Evolutionary conservation across 1,284 basidiomycete genomes (phyloP).

Genomic region (Cutaneotrichosporon sp.): DNA sequence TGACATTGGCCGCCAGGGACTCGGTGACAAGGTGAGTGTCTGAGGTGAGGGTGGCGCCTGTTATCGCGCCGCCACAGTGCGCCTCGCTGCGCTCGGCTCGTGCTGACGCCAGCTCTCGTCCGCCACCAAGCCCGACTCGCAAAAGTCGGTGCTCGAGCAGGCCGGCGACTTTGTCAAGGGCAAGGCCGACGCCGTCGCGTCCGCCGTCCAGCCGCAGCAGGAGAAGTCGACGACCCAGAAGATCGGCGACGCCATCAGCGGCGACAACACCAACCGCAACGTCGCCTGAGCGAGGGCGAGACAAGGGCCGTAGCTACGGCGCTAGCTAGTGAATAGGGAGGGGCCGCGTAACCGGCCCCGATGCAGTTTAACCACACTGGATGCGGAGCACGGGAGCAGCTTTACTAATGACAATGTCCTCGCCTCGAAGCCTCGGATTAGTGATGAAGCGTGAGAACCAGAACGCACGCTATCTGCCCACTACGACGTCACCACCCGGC

Average conservation of each 20-base stretch:
- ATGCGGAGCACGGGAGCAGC: no score
- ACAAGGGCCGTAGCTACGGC: neutral
- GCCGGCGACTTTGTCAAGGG: constrained; percentile 45
- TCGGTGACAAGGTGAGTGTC: constrained; percentile 46
- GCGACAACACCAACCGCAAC: constrained; percentile 27
- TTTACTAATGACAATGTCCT: no score
- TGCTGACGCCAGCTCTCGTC: constrained; percentile 25
- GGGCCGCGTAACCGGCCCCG: constrained; percentile 2
- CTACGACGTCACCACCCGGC: neutral
- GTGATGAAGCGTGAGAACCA: no score
- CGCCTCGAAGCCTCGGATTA: no score
- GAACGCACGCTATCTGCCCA: no score
- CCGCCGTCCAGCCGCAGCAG: constrained; percentile 42
- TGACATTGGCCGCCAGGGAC: constrained; percentile 41
- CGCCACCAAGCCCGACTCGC: constrained; percentile 49
- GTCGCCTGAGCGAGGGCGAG: constrained; percentile 1
- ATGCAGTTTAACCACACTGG: no score
- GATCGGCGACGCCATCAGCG: constrained; percentile 43
- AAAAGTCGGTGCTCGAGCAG: constrained; percentile 53
- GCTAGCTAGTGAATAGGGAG: no score
- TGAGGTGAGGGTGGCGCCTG: neutral
- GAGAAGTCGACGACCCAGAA: constrained; percentile 53
- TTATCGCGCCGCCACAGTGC: neutral
- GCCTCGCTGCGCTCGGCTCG: neutral
- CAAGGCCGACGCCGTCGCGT: constrained; percentile 44